A percentile compares a stretch with the other conserved stretches of the same genome.
Conservation (phyloP, 2,329 filamentous ascomycete species). For the Aspergillus cejpii region DNA sequence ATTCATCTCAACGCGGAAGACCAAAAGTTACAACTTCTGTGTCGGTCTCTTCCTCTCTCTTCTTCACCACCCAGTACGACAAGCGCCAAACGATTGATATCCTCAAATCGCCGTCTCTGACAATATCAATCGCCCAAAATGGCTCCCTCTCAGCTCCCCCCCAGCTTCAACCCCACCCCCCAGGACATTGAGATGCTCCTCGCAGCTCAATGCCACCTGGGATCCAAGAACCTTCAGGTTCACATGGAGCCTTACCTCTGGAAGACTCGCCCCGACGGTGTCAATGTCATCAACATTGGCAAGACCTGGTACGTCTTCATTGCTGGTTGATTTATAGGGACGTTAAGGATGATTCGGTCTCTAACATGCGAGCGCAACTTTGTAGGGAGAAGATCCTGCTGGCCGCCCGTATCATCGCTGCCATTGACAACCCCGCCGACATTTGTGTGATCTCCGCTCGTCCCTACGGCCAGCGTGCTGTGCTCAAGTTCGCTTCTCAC, state of each 20-base stretch:
- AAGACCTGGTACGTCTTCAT: constrained; percentile 81
- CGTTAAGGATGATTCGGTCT: neutral
- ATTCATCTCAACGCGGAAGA: constrained; percentile 24
- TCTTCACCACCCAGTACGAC: constrained; percentile 34
- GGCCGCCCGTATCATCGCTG: constrained; percentile 95
- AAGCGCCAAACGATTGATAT: constrained; percentile 44
- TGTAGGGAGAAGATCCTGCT: constrained; percentile 98
- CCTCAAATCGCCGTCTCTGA: constrained; percentile 30
- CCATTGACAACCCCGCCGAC: constrained; percentile 98
- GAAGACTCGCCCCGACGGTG: constrained; percentile 97
- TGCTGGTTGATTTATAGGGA: neutral
- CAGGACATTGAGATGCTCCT: constrained; percentile 99
- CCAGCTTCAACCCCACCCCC: constrained; percentile 92
- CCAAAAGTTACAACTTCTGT: constrained; percentile 24
- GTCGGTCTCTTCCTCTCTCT: constrained; percentile 27
- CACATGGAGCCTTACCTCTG: constrained; percentile 99
- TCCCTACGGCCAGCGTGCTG: constrained; percentile 98
- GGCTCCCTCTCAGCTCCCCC: constrained; percentile 89
- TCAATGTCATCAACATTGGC: constrained; percentile 99
- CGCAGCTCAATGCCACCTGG: constrained; percentile 91
- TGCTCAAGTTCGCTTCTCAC: constrained; percentile 99
- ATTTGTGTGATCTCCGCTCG: constrained; percentile 99
- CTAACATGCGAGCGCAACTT: constrained; percentile 18
- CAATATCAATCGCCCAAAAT: constrained; percentile 63
- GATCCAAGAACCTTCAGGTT: constrained; percentile 98